Evolutionary conservation across 331 rosid genomes (phyloP).

Genomic region (Acacia pycnantha): DNA sequence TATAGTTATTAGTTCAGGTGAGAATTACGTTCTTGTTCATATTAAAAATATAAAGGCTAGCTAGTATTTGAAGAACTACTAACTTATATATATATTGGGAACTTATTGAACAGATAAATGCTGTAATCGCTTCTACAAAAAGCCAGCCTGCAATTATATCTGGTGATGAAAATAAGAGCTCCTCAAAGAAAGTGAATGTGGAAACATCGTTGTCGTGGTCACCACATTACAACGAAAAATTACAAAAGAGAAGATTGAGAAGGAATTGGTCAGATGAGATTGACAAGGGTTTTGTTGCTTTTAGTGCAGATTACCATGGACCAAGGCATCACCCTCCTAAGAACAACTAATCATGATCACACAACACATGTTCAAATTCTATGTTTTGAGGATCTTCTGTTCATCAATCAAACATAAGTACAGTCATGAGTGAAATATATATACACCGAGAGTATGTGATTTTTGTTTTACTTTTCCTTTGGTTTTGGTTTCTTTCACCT

Average conservation of each 20-base stretch:
- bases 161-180: slow-evolving; percentile 2
- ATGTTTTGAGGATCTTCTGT: neutral
- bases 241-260: slow-evolving; percentile 16
- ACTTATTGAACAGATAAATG: slow-evolving; percentile 19
- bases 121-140: slow-evolving; percentile 14
- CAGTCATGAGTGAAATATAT: neutral
- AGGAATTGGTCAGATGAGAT: slow-evolving; percentile 13
- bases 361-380: neutral
- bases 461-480: neutral
- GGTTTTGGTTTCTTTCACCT: neutral
- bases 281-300: slow-evolving; percentile 36
- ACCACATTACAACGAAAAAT: neutral
- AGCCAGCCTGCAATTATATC: neutral
- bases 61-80: neutral
- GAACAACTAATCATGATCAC: slow-evolving; percentile 32
- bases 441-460: neutral
- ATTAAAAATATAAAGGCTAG: neutral
- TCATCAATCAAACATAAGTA: neutral
- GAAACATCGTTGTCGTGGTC: neutral
- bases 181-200: neutral
- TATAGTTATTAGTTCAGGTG: too few relatives aligned
- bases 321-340: slow-evolving; percentile 57
- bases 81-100: neutral
- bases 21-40: neutral
- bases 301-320: slow-evolving; percentile 44